phyloP scores from a whole-genome alignment of 176 grass and related monocot species.

The Dendrocalamus sinicus region DNA sequence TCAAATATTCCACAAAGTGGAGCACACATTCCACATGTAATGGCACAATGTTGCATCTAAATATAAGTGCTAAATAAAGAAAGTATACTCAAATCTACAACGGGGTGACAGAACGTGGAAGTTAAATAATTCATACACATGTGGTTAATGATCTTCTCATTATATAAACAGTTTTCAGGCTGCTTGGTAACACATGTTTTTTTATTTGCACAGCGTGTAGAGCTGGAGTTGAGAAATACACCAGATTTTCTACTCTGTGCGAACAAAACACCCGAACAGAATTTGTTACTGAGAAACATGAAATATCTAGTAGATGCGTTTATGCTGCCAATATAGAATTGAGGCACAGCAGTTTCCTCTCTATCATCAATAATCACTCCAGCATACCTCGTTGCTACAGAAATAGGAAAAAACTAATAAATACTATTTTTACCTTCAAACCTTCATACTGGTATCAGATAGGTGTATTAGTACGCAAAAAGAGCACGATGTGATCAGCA shows the following conservation, averaged over 20 bases:
- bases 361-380: background rate
- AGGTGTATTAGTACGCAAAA: background rate
- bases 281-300: too few relatives aligned
- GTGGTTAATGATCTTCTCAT: background rate
- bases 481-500: background rate
- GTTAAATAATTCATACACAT: background rate
- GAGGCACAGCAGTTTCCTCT: background rate
- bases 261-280: background rate
- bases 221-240: too few relatives aligned
- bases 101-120: background rate
- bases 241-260: background rate
- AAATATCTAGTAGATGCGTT: too few relatives aligned
- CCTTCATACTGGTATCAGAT: background rate
- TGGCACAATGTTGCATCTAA: background rate
- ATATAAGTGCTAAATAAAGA: background rate
- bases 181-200: background rate
- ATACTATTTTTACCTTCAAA: background rate
- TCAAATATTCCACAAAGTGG: too few relatives aligned
- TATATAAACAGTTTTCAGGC: background rate
- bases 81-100: background rate
- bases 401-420: background rate
- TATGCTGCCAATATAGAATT: too few relatives aligned
- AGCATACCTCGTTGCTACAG: background rate
- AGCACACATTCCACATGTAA: too few relatives aligned
- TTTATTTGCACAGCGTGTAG: background rate